Evolutionary conservation across 345 rosid genomes (phyloP), one percentile per base, ranked within the genome.

Genomic region (Limnanthes douglasii): DNA sequence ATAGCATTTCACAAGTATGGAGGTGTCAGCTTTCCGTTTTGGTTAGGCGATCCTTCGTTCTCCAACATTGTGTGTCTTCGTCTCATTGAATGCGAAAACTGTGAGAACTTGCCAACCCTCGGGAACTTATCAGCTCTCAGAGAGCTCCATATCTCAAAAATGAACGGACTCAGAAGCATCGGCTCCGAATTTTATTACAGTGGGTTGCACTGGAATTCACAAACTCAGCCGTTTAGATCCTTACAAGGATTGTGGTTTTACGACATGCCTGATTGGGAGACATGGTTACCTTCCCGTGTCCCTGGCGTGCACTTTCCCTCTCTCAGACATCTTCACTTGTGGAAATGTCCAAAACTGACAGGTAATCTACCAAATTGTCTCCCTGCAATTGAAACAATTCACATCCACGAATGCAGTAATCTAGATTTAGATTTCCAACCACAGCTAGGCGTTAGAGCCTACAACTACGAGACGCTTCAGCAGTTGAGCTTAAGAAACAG

Each of bases 121-220:
- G 72, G 72, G 26, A 61, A 50, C 30, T 45, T 66, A 24, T 39
- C 65, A 14, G 45, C 58, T 37, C 68, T 66, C 11, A 46, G 49
- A 50, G 50, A 61, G 11, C 67, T 66, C 18, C 17, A 27, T 30
- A 57, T 66, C 22, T 40, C 51, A 9, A 28, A 54, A 38, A 57
- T 66, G 44, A 11, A 17, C 1, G 47, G 68, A 5, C 19, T 66
- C 5, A 33, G 19, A 32, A 53, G 33, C 36, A 18, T 61, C 28
- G 68, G 53, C 15, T n/a, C 30, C 0, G 57, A 34, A 13, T 60
- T 65, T 41, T 61, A 46, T 45, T 14, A 34, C 23, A 30, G 48
- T 19, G 10, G 37, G 8, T 6, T 2, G 3, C 23, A 21, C 6
- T 38, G 31, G 6, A 47, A 35, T 48, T 29, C 11, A 25, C 35